Base-by-base conservation (phyloP, 2,329 filamentous ascomycete genomes). In the Cordyceps sp. region DNA sequence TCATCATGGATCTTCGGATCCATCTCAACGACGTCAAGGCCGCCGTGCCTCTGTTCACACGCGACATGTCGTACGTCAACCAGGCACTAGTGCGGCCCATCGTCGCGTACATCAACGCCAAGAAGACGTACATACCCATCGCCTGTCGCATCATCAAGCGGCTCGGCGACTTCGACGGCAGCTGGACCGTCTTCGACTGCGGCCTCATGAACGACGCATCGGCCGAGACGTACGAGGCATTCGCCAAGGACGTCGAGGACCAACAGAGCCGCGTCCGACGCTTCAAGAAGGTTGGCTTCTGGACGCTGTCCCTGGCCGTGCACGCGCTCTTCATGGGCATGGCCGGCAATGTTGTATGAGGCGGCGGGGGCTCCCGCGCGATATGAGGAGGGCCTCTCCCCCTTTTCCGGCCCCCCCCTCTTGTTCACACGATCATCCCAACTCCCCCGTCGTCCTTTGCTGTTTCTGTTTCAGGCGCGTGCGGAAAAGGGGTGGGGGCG, bases 41-140 rank as follows among this genome's bases (percentile, higher is more conserved):
- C 19, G 78, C 80, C 3, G 86, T 98, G 2, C 90, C 90, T 1
- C 69, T 96, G 31, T 96, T 98, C 58, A 93, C 81, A 2, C 78
- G 73, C 13, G 80, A 94, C 48, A 71, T 96, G 30, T 92, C 84
- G 1, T 98, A 96, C 52, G 80, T 94, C 46, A 96, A 94, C 55
- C 92, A 93, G 52, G 85, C 90, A 2, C 73, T 96, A 5, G 83
- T 96, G 23, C 75, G 90, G 5, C 90, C 90, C 13, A 98, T 98
- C 38, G 86, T 98, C 26, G 90, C 90, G 6, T 98, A 96, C 53
- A 96, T 98, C 57, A 98, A 98, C 55, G 82, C 84, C 26, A 83
- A 85, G 52, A 78, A 78, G 48, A 93, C 88, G 0, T 96, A 93
- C 48, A 96, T 98, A 27, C 90, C 90, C 18, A 84, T 98, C 45